A percentile compares a stretch with the other conserved stretches of the same genome.
Evolutionary conservation across 257 asterid species (phyloP).

Genomic region (Solanum corneliomulleri): DNA sequence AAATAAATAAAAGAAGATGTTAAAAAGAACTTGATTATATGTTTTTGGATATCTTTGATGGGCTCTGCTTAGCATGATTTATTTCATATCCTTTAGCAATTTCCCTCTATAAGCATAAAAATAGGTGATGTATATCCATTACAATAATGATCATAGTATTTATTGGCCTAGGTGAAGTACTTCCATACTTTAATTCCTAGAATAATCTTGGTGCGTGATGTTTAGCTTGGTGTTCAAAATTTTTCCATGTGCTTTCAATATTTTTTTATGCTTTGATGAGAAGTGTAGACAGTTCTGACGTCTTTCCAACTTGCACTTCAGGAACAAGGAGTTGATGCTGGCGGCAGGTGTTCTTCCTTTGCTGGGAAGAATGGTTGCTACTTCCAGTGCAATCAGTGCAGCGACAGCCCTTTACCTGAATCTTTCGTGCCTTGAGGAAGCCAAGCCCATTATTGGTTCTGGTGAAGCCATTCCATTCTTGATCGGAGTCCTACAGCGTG

Average conservation of each 20-base stretch:
- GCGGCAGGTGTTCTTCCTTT: constrained; percentile 70
- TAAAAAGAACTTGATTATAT: background rate
- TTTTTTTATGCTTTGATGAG: background rate
- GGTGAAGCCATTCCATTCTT: constrained; percentile 71
- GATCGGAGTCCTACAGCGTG: constrained; percentile 46
- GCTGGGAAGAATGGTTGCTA: constrained; percentile 52
- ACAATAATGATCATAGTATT: background rate
- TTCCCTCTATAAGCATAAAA: background rate
- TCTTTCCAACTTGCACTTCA: constrained; percentile 16
- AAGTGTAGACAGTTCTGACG: background rate
- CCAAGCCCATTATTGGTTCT: constrained; percentile 70
- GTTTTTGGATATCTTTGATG: background rate
- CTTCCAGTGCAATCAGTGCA: constrained; percentile 40
- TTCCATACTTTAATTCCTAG: background rate
- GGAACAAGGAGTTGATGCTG: constrained; percentile 87
- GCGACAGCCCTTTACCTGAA: constrained; percentile 92
- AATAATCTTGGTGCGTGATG: background rate
- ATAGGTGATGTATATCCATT: background rate
- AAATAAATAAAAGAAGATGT: background rate
- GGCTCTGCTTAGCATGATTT: background rate
- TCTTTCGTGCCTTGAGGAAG: constrained; percentile 86
- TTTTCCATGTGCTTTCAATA: background rate
- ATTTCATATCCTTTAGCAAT: background rate
- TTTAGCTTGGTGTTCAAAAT: background rate
- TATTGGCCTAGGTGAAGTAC: background rate